Conservation (phyloP, 2,329 filamentous ascomycete genomes). For the Dactylellina sp. region DNA sequence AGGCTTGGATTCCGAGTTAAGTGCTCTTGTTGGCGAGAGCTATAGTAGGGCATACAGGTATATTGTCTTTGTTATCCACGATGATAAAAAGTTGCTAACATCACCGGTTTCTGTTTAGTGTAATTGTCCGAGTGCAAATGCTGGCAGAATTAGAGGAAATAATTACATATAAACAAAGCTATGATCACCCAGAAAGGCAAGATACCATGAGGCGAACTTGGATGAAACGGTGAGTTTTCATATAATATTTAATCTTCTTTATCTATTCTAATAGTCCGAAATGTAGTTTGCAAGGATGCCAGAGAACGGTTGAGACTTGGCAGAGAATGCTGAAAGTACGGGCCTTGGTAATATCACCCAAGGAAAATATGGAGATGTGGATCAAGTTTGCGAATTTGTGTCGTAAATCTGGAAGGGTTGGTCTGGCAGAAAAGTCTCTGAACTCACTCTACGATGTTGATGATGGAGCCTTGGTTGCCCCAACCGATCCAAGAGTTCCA, state of each 20-base stretch:
- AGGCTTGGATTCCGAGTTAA: slow-evolving; percentile 93
- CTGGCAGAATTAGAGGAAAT: slow-evolving; percentile 97
- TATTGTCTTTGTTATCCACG: neutral
- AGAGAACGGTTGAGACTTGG: slow-evolving; percentile 98
- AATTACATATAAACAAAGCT: slow-evolving; percentile 94
- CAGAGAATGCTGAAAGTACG: slow-evolving; percentile 96
- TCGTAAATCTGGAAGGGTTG: slow-evolving; percentile 93
- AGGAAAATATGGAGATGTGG: slow-evolving; percentile 98
- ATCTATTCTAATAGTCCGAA: neutral
- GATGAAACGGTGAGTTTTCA: slow-evolving; percentile 76
- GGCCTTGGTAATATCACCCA: slow-evolving; percentile 88
- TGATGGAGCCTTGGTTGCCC: slow-evolving; percentile 65
- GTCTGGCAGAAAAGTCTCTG: slow-evolving; percentile 92
- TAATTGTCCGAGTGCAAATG: slow-evolving; percentile 99
- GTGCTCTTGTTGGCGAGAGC: slow-evolving; percentile 95
- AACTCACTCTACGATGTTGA: slow-evolving; percentile 86
- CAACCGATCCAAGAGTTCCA: slow-evolving; percentile 67
- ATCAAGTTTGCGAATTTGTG: slow-evolving; percentile 99
- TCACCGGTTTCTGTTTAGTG: slow-evolving; percentile 62
- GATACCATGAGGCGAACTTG: slow-evolving; percentile 92
- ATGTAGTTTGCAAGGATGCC: slow-evolving; percentile 80
- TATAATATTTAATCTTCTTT: neutral
- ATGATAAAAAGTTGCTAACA: neutral
- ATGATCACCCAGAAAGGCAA: slow-evolving; percentile 82
- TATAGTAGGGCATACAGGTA: slow-evolving; percentile 93